Conservation (phyloP, 1,284 basidiomycete species). For the Ganoderma resinaceum region DNA sequence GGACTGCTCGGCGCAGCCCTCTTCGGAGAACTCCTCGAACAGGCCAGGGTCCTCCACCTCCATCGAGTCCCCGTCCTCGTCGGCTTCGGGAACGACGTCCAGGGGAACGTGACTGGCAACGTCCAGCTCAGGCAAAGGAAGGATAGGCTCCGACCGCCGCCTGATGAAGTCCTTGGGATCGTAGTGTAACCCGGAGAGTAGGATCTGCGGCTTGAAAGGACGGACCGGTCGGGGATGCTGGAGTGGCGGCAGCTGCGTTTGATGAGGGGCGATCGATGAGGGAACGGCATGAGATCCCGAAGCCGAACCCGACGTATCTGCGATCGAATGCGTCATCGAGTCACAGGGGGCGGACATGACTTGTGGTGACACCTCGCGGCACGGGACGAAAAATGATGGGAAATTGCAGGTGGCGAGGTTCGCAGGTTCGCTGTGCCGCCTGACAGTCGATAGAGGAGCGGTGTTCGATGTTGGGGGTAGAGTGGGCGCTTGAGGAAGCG, state of each 20-base stretch:
- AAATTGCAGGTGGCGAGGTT: slow-evolving; percentile 26
- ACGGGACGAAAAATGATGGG: slow-evolving; percentile 19
- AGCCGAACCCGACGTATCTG: slow-evolving; percentile 24
- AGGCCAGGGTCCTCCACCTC: slow-evolving; percentile 11
- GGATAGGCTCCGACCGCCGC: slow-evolving; percentile 27
- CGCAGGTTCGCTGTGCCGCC: slow-evolving; percentile 31
- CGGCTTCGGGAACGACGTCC: slow-evolving; percentile 17
- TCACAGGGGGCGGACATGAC: slow-evolving; percentile 16
- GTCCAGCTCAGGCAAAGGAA: slow-evolving; percentile 28
- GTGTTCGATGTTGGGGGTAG: slow-evolving; percentile 6
- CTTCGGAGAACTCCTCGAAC: slow-evolving; percentile 16
- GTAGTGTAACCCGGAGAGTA: slow-evolving; percentile 24
- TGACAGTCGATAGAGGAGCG: slow-evolving; percentile 12
- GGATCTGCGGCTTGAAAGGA: slow-evolving; percentile 31
- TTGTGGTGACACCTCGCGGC: slow-evolving; percentile 17
- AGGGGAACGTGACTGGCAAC: slow-evolving; percentile 23
- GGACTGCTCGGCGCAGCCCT: slow-evolving; percentile 13
- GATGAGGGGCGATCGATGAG: slow-evolving; percentile 33
- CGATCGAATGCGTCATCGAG: slow-evolving; percentile 27
- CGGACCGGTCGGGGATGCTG: slow-evolving; percentile 30
- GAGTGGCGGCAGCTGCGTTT: slow-evolving; percentile 28
- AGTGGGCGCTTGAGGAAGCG: slow-evolving; percentile 1
- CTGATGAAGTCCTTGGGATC: slow-evolving; percentile 31
- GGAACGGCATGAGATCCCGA: slow-evolving; percentile 18
- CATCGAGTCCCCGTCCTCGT: slow-evolving; percentile 22